Conservation (phyloP, 2,329 filamentous ascomycete species). For the Pestalotiopsis sp. region DNA sequence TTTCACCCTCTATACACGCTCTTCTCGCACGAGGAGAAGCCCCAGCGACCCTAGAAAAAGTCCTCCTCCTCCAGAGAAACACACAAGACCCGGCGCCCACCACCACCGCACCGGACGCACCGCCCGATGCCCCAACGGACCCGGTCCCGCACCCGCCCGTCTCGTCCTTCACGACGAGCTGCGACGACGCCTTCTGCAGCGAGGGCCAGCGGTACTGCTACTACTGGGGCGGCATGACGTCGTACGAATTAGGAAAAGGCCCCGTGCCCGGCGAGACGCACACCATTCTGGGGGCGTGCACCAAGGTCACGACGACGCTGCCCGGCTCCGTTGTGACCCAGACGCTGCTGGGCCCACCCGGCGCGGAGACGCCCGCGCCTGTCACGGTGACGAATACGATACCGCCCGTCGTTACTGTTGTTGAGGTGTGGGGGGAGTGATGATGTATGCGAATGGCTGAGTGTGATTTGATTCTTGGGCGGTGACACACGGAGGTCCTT, state of each 20-base stretch:
- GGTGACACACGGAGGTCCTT: no score
- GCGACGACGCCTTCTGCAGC: slow-evolving; percentile 37
- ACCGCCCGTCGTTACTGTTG: neutral
- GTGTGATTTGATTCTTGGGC: no score
- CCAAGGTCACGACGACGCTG: neutral
- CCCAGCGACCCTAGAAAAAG: neutral
- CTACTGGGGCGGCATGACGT: slow-evolving; percentile 38
- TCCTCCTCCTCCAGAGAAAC: neutral
- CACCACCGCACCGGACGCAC: neutral
- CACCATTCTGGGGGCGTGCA: slow-evolving; percentile 11
- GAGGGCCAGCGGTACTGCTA: slow-evolving; percentile 36
- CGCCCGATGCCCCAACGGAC: no score
- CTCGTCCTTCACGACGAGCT: slow-evolving; percentile 23
- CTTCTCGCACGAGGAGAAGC: neutral
- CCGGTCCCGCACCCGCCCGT: neutral
- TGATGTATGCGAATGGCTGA: neutral
- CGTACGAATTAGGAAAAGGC: slow-evolving; percentile 32
- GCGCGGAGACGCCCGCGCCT: neutral
- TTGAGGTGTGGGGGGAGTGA: neutral
- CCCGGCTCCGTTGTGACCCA: neutral
- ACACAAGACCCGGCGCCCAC: neutral
- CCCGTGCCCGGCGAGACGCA: slow-evolving; percentile 36
- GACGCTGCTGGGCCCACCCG: neutral
- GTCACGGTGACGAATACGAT: neutral
- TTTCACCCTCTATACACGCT: neutral